These are phyloP conservation scores for Aspergillus pseudoviridinutans DNA, from an alignment of 2,329 filamentous ascomycete species.

Conservation along the genomic window DNA sequence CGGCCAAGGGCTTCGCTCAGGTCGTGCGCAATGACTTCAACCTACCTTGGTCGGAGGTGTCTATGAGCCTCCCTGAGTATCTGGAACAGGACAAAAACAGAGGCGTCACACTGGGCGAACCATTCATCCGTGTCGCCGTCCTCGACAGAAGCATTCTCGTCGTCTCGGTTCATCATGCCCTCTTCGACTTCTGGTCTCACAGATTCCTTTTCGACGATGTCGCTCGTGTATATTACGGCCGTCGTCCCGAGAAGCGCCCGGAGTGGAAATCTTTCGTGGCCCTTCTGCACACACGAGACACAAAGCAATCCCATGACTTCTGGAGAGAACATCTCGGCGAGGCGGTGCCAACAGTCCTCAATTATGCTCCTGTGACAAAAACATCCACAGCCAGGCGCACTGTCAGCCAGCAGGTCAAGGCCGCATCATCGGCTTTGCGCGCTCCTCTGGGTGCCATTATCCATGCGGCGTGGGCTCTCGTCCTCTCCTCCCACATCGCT, in stretches of 20 bases:
- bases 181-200: conserved; percentile 8
- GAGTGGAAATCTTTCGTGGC: conserved; percentile 2
- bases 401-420: not conserved
- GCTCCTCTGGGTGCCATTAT: not conserved
- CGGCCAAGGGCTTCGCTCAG: not conserved
- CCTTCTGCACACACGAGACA: not conserved
- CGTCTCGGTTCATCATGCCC: conserved; percentile 2
- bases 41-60: conserved; percentile 1
- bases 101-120: not conserved
- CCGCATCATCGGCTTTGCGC: not conserved
- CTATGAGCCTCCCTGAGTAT: not conserved
- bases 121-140: conserved; percentile 1
- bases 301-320: not conserved
- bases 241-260: not conserved
- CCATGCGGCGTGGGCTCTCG: not conserved
- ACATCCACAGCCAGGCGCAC: not conserved
- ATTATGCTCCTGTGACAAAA: not conserved
- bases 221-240: conserved; percentile 1
- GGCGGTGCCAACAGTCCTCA: conserved; percentile 1
- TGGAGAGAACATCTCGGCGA: conserved; percentile 1
- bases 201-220: conserved; percentile 6
- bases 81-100: not conserved
- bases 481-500: not conserved
- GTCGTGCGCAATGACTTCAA: conserved; percentile 1
- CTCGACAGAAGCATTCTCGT: not conserved